Evolutionary conservation across 257 asterid genomes (phyloP), one percentile per base, ranked within the genome.

Genomic region (Forsythia viridissima): DNA sequence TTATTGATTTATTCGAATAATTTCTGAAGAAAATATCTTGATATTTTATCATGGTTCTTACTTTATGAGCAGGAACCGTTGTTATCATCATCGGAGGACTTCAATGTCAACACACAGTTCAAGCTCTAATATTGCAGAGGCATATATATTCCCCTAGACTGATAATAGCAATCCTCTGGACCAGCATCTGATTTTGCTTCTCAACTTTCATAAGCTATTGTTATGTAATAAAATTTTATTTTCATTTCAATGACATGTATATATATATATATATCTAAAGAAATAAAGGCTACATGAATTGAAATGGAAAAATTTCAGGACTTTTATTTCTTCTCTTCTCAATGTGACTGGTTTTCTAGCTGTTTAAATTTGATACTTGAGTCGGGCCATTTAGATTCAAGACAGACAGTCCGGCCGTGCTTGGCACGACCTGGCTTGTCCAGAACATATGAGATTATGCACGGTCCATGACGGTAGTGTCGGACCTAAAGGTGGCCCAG

Each of bases 81-180:
- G 61, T 41, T 87, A 74, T 85, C 89, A 70, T 61, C 90, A 13
- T 82, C 90, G 0, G 81, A 42, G 72, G 46, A 10, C 10, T 85
- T 87, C 44, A 34, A 83, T 65, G 38, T 76, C 61, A 71, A 77
- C 71, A 36, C 8, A 8, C 40, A 13, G 80, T 87, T 87, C 84
- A 73, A 55, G 72, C 84, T 87, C 80, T 84, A 78, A 77, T 21
- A 10, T 9, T 63, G 38, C 37, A 9, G 6, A 8, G 55, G 55
- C 18, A 46, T 46, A 13, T 4, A 18, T 12, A 12, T 12, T 30
- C 34, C 34, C 34, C 34, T 30, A 30, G 34, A 30, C 34, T 30
- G 34, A 30, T 30, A 30, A 30, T 30, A 30, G 34, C 34, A 30
- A 30, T 30, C 34, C 34, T 30, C 34, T 0, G 34, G 34, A 30